These are phyloP conservation scores for Aspergillus biplanus DNA, from an alignment of 495 filamentous ascomycete species.

Conservation along the genomic window DNA sequence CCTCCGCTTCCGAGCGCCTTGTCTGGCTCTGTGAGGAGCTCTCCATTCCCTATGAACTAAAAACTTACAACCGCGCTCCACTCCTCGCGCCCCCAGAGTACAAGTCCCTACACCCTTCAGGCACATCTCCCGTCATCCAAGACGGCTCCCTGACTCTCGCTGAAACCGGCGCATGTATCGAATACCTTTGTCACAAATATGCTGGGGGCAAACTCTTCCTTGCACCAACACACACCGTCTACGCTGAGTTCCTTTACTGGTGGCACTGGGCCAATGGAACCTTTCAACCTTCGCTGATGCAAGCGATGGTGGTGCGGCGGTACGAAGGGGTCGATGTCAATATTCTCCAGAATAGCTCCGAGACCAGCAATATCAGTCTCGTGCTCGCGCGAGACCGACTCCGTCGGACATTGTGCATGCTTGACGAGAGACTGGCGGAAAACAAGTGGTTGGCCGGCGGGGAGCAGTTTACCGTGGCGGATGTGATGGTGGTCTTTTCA, in stretches of 20 bases:
- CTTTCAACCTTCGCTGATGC: constrained; percentile 41
- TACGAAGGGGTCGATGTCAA: not conserved
- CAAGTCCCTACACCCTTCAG: constrained; percentile 49
- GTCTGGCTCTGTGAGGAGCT: constrained; percentile 66
- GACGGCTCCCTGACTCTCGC: constrained; percentile 37
- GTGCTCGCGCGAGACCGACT: constrained; percentile 25
- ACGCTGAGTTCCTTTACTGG: constrained; percentile 62
- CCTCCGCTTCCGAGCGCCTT: constrained; percentile 59
- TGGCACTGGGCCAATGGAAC: constrained; percentile 59
- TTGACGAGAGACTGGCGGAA: constrained; percentile 46
- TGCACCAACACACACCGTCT: constrained; percentile 40
- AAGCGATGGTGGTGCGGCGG: constrained; percentile 18
- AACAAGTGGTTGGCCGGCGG: constrained; percentile 57
- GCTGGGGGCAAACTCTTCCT: constrained; percentile 46
- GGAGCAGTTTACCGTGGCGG: constrained; percentile 58
- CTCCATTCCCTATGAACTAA: constrained; percentile 51
- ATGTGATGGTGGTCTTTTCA: constrained; percentile 58
- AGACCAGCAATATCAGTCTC: constrained; percentile 12
- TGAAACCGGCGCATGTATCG: constrained; percentile 54
- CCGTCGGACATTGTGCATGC: constrained; percentile 27
- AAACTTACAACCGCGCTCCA: constrained; percentile 50
- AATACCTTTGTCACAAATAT: constrained; percentile 57
- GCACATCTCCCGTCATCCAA: constrained; percentile 55
- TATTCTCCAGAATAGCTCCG: not conserved
- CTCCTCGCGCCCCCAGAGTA: constrained; percentile 52